These are phyloP conservation scores for Aaosphaeria pasadenensis DNA, from an alignment of 2,329 filamentous ascomycete species.

Conservation along the genomic window DNA sequence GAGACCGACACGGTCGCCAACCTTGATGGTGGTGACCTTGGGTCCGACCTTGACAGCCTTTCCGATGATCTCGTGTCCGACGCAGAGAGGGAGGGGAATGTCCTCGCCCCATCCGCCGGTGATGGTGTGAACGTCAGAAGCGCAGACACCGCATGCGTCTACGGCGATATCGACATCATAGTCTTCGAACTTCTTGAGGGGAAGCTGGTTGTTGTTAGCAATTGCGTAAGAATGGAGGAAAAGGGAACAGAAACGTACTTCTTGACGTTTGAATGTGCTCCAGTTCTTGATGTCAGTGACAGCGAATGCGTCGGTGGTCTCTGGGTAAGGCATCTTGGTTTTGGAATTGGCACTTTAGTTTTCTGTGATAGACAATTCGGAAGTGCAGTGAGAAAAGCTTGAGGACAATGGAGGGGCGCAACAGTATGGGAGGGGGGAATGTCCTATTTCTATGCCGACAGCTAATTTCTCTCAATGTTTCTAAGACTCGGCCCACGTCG, in stretches of 20 bases:
- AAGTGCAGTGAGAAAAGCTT: neutral
- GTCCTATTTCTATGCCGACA: conserved; percentile 19
- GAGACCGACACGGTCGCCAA: conserved; percentile 46
- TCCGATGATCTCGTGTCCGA: conserved; percentile 61
- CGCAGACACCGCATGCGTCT: conserved; percentile 55
- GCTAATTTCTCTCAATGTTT: conserved; percentile 7
- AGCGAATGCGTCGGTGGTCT: conserved; percentile 50
- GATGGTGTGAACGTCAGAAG: conserved; percentile 49
- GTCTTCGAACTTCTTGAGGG: conserved; percentile 81
- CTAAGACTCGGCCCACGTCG: conserved; percentile 22
- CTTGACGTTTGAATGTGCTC: conserved; percentile 56
- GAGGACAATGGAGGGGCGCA: conserved; percentile 8
- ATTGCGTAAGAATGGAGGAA: neutral
- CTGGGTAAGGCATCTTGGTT: conserved; percentile 50
- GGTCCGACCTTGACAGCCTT: conserved; percentile 49
- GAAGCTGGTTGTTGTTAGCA: conserved; percentile 54
- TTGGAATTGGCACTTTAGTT: neutral
- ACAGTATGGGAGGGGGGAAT: conserved; percentile 20
- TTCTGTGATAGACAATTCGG: neutral
- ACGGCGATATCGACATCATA: conserved; percentile 87
- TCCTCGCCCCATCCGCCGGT: conserved; percentile 62
- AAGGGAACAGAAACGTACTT: conserved; percentile 35
- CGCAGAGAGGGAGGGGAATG: conserved; percentile 60
- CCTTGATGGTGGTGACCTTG: conserved; percentile 49
- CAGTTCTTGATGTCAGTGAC: conserved; percentile 59